Conservation (phyloP, 2,329 filamentous ascomycete species). For the Trichoderma oligosporum region DNA sequence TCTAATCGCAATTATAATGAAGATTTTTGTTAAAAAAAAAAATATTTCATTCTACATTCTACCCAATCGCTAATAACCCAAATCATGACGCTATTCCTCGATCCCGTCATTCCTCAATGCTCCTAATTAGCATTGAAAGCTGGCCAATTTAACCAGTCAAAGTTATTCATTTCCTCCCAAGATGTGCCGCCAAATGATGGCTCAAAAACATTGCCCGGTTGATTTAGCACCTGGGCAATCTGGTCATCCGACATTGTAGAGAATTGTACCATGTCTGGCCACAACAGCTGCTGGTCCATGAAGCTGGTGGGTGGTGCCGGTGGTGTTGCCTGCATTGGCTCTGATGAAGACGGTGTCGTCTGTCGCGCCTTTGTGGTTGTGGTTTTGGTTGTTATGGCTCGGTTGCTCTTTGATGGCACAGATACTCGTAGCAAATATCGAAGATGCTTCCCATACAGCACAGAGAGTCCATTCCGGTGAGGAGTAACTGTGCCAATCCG, state of each 20-base stretch:
- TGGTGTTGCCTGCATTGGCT: slow-evolving; percentile 21
- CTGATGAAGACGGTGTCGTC: slow-evolving; percentile 4
- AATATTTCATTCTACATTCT: neutral
- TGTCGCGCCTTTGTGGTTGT: neutral
- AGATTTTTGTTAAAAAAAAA: neutral
- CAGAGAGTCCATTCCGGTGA: slow-evolving; percentile 64
- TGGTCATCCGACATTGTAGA: slow-evolving; percentile 68
- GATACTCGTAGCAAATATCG: slow-evolving; percentile 43
- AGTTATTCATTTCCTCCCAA: slow-evolving; percentile 56
- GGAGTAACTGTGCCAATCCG: slow-evolving; percentile 62
- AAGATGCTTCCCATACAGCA: slow-evolving; percentile 46
- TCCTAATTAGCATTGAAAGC: slow-evolving; percentile 37
- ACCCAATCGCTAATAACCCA: neutral
- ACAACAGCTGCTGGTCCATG: slow-evolving; percentile 33
- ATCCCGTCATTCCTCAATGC: neutral
- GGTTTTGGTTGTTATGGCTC: too few species aligned
- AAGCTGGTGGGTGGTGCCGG: slow-evolving; percentile 27
- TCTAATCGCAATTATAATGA: too few species aligned
- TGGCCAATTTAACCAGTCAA: slow-evolving; percentile 55
- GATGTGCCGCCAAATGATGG: slow-evolving; percentile 52
- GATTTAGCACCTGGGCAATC: slow-evolving; percentile 62
- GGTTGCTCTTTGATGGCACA: slow-evolving; percentile 23
- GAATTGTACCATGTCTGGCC: slow-evolving; percentile 56
- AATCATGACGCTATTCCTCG: neutral
- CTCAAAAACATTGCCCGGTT: slow-evolving; percentile 57